phyloP scores from a whole-genome alignment of 2,329 filamentous ascomycete genomes.

The Penicillium occitanis region DNA sequence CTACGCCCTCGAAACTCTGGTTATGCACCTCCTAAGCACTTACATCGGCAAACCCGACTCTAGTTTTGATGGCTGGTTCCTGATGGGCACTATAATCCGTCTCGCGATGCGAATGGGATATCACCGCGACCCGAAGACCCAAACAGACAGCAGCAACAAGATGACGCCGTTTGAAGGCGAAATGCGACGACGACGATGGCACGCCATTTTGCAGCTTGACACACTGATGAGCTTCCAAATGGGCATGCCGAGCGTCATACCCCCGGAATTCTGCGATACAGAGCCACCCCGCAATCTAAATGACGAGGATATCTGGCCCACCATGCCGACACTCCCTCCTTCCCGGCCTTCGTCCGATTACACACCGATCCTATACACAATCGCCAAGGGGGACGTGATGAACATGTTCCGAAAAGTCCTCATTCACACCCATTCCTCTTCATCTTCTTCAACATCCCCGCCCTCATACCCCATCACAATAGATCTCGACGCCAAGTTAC shows the following conservation, averaged over 20 bases:
- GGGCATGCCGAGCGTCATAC: constrained; percentile 60
- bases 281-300: constrained; percentile 54
- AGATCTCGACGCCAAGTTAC: constrained; percentile 28
- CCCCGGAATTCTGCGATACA: constrained; percentile 59
- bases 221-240: constrained; percentile 60
- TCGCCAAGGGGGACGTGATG: constrained; percentile 35
- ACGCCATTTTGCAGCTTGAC: constrained; percentile 52
- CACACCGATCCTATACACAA: constrained; percentile 43
- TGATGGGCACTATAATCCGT: constrained; percentile 54
- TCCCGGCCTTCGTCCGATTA: constrained; percentile 52
- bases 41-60: constrained; percentile 54
- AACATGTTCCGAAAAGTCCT: constrained; percentile 32
- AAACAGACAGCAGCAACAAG: constrained; percentile 45
- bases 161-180: constrained; percentile 56
- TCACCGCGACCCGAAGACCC: constrained; percentile 54
- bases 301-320: constrained; percentile 58
- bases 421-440: constrained; percentile 25
- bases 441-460: constrained; percentile 17
- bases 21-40: constrained; percentile 55
- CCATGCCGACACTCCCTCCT: constrained; percentile 50
- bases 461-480: constrained; percentile 26
- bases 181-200: constrained; percentile 40
- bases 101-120: constrained; percentile 59
- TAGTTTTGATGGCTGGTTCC: constrained; percentile 52
- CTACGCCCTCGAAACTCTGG: constrained; percentile 55